Evolutionary conservation across 768 basidiomycete species (phyloP), one percentile per base, ranked within the genome.

Genomic region (Favolaschia claudopus): DNA sequence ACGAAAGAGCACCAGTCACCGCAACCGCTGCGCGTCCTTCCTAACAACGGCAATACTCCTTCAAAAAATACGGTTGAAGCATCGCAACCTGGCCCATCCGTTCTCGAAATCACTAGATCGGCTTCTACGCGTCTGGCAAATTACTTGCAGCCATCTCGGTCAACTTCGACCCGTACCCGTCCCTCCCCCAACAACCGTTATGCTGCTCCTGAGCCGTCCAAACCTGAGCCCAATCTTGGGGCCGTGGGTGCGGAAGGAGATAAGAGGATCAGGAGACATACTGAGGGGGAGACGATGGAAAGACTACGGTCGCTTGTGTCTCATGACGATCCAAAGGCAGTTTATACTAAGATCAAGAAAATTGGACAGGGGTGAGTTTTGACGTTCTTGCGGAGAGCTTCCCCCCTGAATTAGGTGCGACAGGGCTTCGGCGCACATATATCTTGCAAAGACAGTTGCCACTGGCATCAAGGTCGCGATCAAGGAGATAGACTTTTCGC

Each of bases 331-430:
- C 96, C 96, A 20, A 95, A 92, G 76, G 68, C 82, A 64, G 71
- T 96, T 19, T 99, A 98, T 75, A 92, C 90, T 67, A 98, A 97
- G 82, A 97, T 98, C 74, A 95, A 93, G 81, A 99, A 99, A 79
- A 93, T 99, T 60, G 96, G 96, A 31, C 96, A 99, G 74, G 96
- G 95, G 95, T 97, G 73, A 74, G 93, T 82, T 12, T 32, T 60
- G 39, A n/a, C 38, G 64, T 60, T 31, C 17, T 15, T n/a, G 3
- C 34, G 28, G n/a, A 27, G 37, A 40, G 59, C 47, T 62, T 72
- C 63, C 15, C 40, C 22, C 49, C 4, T 45, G 51, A 62, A n/a
- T n/a, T n/a, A n/a, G n/a, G n/a, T n/a, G n/a, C 55, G 58, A 5
- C 66, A 97, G 96, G 67, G 96, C 96, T 4, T 98, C 96, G 17